Evolutionary conservation across 2,329 filamentous ascomycete genomes (phyloP), one percentile per base, ranked within the genome.

Genomic region (Mycosphaerella arachidis): DNA sequence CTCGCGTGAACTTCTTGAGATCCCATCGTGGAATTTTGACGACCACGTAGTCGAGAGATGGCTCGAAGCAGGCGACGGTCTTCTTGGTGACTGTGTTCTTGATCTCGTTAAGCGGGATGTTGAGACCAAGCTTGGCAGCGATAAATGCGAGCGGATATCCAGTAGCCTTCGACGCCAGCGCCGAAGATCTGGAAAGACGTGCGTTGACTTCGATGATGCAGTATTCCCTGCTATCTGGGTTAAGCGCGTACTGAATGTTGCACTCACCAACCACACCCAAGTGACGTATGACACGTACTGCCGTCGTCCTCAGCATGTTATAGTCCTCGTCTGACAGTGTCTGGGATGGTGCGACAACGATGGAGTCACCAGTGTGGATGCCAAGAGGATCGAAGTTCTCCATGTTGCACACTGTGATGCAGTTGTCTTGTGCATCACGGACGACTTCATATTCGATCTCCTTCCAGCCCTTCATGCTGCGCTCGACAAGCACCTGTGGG

Each of bases 381-480:
- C 94, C 94, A 1, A 99, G 86, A 57, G 94, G 94, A 75, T 99
- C 94, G 72, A 99, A 99, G 79, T 99, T 99, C 80, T 99, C 94
- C 94, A 99, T 97, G 81, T 99, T 99, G 77, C 94, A 99, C 63
- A 99, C 94, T 6, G 94, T 99, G 74, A 99, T 97, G 75, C 94
- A 99, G 83, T 97, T 97, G 79, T 99, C 92, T 69, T 91, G 87
- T 59, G 87, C 89, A 80, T 97, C 94, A 71, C 94, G 89, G 45
- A 99, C 94, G 63, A 97, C 94, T 76, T 99, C 94, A 73, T 97
- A 99, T 76, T 99, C 94, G 64, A 97, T 95, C 77, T 99, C 94
- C 77, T 99, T 99, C 94, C 94, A 99, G 61, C 94, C 94, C 81
- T 97, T 97, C 93, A 99, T 97, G 79, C 91, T 96, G 75, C 90